A percentile compares a stretch with the other conserved stretches of the same genome.
Conservation (phyloP, 345 rosid genomes). For the Gossypium thurberi region DNA sequence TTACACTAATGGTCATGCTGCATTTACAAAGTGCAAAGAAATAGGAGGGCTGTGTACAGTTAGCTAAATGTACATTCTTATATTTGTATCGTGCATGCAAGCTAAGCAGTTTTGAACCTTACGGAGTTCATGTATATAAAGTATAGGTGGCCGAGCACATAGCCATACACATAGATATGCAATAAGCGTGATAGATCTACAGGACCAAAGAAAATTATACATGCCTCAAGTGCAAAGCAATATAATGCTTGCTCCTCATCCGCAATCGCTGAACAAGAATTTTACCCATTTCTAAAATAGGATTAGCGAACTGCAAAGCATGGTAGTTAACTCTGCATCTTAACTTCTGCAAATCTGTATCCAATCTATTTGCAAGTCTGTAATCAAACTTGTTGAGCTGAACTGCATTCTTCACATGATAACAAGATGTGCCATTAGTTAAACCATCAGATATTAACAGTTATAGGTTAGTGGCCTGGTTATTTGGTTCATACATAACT, state of each 20-base stretch:
- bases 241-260: constrained; percentile 62
- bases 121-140: neutral
- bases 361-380: constrained; percentile 84
- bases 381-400: constrained; percentile 87
- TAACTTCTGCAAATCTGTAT: constrained; percentile 75
- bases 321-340: constrained; percentile 95
- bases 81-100: neutral
- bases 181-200: neutral
- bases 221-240: constrained; percentile 94
- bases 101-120: neutral
- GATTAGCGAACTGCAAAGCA: constrained; percentile 74
- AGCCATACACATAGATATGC: neutral
- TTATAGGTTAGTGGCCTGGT: neutral
- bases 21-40: neutral
- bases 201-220: constrained; percentile 15
- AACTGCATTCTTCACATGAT: constrained; percentile 54
- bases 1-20: neutral
- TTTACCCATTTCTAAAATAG: constrained; percentile 73
- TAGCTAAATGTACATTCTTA: neutral
- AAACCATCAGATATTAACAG: neutral
- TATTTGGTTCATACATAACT: neutral
- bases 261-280: constrained; percentile 66
- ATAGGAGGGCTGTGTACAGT: neutral
- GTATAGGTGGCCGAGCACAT: neutral
- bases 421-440: constrained; percentile 5